Base-by-base conservation (phyloP, 257 asterid species). In the Lycium barbarum region DNA sequence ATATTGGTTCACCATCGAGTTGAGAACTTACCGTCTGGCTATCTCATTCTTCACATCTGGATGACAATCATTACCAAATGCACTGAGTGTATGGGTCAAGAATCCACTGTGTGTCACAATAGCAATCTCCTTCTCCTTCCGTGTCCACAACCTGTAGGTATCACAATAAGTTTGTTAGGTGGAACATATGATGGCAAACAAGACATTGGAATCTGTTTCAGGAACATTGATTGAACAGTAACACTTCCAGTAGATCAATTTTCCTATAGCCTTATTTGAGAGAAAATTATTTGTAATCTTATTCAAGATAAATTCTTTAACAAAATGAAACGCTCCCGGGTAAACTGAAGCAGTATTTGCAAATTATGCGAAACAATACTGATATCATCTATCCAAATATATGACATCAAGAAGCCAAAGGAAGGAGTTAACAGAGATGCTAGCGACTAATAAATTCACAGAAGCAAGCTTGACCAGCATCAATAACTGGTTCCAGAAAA, bases 41-140 rank as follows among this genome's bases (percentile, higher is more conserved):
- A 96, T 93, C 89, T 95, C 98, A 79, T n/a, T 86, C 91, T 93
- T 91, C 86, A 93, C 87, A 33, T 92, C 78, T 87, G 93, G 92
- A 87, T 95, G 94, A 57, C 99, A 93, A 86, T 95, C 98, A 84
- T 84, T 81, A 84, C 98, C 99, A 88, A 88, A 95, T 86, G 88
- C 85, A 65, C 88, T 61, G 14, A 96, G 92, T 14, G 95, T 91
- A 66, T 95, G 97, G 72, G 90, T 82, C 88, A 96, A 89, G 87
- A 95, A 93, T 82, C 93, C 98, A 85, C 95, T 92, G 43, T 96
- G 99, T 66, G 97, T 94, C 79, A 96, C 97, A 85, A 96, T 92
- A 62, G 95, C 98, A 88, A 96, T 96, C 90, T 96, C 98, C 53
- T 92, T 93, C 92, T 96, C 99, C 86, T 95, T 88, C 79, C 97